These are phyloP conservation scores for Aspergillus sp. DNA, from an alignment of 2,329 filamentous ascomycete species.

Conservation along the genomic window DNA sequence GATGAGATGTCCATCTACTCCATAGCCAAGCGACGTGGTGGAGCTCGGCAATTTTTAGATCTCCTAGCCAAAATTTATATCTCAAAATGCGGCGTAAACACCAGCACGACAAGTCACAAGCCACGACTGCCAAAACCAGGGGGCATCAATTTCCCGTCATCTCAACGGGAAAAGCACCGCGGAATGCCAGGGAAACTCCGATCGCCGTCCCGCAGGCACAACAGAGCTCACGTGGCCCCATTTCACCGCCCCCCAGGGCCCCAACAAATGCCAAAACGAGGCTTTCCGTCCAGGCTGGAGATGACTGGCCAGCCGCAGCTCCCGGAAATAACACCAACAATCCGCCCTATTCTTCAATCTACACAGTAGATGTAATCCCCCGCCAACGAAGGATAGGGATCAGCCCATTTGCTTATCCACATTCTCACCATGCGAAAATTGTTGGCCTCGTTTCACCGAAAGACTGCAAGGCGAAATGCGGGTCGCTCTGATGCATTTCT, in stretches of 20 bases:
- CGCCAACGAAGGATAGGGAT: neutral
- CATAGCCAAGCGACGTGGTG: neutral
- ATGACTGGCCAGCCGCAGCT: neutral
- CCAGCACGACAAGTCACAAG: neutral
- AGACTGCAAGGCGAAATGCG: neutral
- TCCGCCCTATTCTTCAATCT: constrained; percentile 7
- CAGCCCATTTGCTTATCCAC: neutral
- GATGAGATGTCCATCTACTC: neutral
- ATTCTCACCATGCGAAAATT: neutral
- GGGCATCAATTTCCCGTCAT: neutral
- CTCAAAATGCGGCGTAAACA: neutral
- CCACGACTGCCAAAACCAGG: neutral
- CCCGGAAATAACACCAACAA: neutral
- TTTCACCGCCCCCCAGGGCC: constrained; percentile 24
- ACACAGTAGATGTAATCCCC: constrained; percentile 10
- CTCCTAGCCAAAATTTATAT: neutral
- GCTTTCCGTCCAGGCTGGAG: neutral
- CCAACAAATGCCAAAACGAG: constrained; percentile 7
- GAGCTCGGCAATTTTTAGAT: neutral
- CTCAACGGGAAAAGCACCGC: neutral
- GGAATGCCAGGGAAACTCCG: constrained; percentile 13
- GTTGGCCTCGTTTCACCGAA: neutral
- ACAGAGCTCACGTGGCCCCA: constrained; percentile 12
- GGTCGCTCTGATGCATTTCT: neutral
- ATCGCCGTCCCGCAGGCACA: neutral